phyloP scores from a whole-genome alignment of 73 alveolate species.

The Paramecium sexaurelia region DNA sequence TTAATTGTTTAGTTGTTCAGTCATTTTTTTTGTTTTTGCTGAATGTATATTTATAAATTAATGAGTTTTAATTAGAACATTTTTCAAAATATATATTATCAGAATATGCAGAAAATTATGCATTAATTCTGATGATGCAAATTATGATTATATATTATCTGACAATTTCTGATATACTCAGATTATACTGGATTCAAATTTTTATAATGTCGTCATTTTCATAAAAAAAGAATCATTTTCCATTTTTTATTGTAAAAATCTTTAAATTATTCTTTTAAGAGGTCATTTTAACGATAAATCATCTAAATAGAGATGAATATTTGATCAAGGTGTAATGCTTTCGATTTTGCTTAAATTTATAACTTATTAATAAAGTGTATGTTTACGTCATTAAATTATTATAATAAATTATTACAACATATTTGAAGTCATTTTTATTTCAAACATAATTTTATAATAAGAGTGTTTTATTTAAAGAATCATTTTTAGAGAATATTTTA shows the following conservation, averaged over 20 bases:
- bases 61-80: constrained; percentile 29
- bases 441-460: not conserved
- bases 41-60: constrained; percentile 20
- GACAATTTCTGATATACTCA: not conserved
- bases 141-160: not conserved
- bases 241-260: not conserved
- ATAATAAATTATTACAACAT: not conserved
- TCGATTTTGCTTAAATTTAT: not conserved
- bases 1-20: not conserved
- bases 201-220: not conserved
- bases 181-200: not conserved
- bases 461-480: not conserved
- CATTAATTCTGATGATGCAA: constrained; percentile 61
- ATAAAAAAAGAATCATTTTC: not conserved
- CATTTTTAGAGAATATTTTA: not conserved
- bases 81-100: not conserved
- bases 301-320: not conserved
- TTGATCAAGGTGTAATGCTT: not conserved
- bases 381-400: not conserved
- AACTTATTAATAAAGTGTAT: not conserved
- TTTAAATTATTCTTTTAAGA: not conserved
- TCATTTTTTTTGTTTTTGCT: not conserved
- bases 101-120: constrained; percentile 52
- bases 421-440: not conserved
- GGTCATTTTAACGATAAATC: not conserved